These are phyloP conservation scores for Trichoderma sp. DNA, from an alignment of 2,329 filamentous ascomycete species.

Conservation along the genomic window DNA sequence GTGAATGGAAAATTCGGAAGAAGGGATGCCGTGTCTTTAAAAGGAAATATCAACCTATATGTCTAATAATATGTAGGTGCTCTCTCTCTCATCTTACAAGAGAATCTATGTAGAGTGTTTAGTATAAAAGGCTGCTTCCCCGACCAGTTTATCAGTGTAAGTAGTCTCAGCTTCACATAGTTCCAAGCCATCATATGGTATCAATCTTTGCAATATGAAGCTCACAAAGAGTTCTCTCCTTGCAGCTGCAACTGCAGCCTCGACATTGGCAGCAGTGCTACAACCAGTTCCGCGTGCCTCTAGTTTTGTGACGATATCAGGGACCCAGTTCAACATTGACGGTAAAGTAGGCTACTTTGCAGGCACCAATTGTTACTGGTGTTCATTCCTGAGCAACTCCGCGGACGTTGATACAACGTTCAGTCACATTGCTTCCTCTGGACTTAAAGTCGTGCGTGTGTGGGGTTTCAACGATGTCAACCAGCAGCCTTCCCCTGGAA, in stretches of 20 bases:
- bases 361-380: constrained; percentile 58
- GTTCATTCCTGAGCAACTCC: constrained; percentile 49
- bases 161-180: not conserved
- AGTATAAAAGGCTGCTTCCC: not conserved
- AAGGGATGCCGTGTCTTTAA: not conserved
- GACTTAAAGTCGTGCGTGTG: constrained; percentile 56
- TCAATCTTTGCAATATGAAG: not conserved
- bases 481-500: constrained; percentile 28
- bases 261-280: not conserved
- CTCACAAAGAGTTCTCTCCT: not conserved
- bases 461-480: constrained; percentile 63
- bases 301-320: constrained; percentile 27
- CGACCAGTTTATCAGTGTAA: not conserved
- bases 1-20: not conserved
- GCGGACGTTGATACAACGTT: constrained; percentile 56
- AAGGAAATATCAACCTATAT: not conserved
- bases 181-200: not conserved
- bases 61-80: not conserved
- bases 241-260: not conserved
- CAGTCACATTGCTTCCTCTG: constrained; percentile 47
- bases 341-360: constrained; percentile 49
- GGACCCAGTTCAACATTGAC: constrained; percentile 43
- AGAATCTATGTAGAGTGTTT: not conserved
- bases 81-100: not conserved
- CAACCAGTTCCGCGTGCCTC: constrained; percentile 17